A percentile compares a stretch with the other conserved stretches of the same genome.
Conservation (phyloP, 768 basidiomycete species). For the Naematelia encephala region DNA sequence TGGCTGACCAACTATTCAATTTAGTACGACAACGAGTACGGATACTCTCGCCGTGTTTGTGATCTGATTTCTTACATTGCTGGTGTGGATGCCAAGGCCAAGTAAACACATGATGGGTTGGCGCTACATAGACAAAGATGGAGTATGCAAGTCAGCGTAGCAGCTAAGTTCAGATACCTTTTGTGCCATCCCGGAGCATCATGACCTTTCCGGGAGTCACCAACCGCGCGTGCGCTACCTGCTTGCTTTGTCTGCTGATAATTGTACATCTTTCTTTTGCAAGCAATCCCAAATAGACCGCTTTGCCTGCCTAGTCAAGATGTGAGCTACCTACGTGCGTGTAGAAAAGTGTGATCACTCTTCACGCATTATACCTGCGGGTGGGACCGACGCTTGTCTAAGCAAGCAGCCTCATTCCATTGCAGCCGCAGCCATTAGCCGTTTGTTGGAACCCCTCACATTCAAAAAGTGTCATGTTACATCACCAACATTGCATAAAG, state of each 20-base stretch:
- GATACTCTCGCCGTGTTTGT: slow-evolving; percentile 87
- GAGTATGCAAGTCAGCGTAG: not conserved
- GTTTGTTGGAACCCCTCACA: not conserved
- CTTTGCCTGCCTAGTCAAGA: too few relatives aligned
- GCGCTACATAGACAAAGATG: not conserved
- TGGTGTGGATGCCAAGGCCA: slow-evolving; percentile 60
- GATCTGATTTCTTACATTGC: slow-evolving; percentile 82
- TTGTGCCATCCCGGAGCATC: too few relatives aligned
- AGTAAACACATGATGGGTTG: slow-evolving; percentile 5
- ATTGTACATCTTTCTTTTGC: too few relatives aligned
- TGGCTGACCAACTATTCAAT: slow-evolving; percentile 2
- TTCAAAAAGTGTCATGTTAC: slow-evolving; percentile 1
- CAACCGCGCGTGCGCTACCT: too few relatives aligned
- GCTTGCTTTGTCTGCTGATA: too few relatives aligned
- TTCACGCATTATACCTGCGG: too few relatives aligned
- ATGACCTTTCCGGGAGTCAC: too few relatives aligned
- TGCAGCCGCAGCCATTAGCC: not conserved
- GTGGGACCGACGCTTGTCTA: too few relatives aligned
- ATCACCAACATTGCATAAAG: not conserved
- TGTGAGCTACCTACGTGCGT: too few relatives aligned
- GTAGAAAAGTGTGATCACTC: too few relatives aligned
- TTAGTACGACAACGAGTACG: slow-evolving; percentile 52
- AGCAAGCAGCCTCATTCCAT: too few relatives aligned
- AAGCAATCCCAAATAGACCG: too few relatives aligned
- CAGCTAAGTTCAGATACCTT: not conserved